Percentiles rank a stretch among this genome's conserved stretches.
Evolutionary conservation across 108 stramenopile genomes (phyloP).

Genomic region (Cyclotella cryptica): DNA sequence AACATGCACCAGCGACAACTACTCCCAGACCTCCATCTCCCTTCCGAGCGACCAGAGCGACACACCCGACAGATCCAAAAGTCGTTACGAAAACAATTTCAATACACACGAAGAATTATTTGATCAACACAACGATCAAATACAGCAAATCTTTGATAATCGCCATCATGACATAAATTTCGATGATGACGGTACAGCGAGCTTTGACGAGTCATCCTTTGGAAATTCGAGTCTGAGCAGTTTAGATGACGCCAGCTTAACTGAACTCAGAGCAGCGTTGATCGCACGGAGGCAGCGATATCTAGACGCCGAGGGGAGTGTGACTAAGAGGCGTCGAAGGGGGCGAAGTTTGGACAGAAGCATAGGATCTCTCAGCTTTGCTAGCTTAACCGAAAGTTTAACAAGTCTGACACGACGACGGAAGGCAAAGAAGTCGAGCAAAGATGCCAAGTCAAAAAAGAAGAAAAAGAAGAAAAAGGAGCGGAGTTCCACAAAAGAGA

Average conservation of each 20-base stretch:
- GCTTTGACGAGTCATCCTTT: slow-evolving; percentile 5
- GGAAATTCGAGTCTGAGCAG: slow-evolving; percentile 12
- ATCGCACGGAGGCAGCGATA: slow-evolving; percentile 13
- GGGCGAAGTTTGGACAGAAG: slow-evolving; percentile 19
- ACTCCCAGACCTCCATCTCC: slow-evolving; percentile 1
- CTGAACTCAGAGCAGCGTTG: slow-evolving; percentile 8
- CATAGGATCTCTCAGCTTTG: slow-evolving; percentile 25
- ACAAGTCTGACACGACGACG: slow-evolving; percentile 3
- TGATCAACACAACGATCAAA: slow-evolving; percentile 22
- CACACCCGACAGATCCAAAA: background rate
- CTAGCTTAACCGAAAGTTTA: slow-evolving; percentile 28
- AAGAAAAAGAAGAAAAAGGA: slow-evolving; percentile 19
- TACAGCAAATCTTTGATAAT: slow-evolving; percentile 37
- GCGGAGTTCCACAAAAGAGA: slow-evolving; percentile 4
- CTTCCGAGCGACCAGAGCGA: background rate
- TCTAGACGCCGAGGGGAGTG: slow-evolving; percentile 15
- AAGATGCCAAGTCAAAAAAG: slow-evolving; percentile 23
- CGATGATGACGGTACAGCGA: slow-evolving; percentile 26
- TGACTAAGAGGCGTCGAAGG: slow-evolving; percentile 7
- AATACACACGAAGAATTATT: slow-evolving; percentile 29
- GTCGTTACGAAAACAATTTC: background rate
- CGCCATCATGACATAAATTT: slow-evolving; percentile 31
- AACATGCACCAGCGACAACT: too few relatives aligned
- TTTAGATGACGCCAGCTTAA: slow-evolving; percentile 14
- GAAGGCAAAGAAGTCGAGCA: slow-evolving; percentile 2